Evolutionary conservation across 345 rosid species (phyloP).

Genomic region (Stellera chamaejasme): DNA sequence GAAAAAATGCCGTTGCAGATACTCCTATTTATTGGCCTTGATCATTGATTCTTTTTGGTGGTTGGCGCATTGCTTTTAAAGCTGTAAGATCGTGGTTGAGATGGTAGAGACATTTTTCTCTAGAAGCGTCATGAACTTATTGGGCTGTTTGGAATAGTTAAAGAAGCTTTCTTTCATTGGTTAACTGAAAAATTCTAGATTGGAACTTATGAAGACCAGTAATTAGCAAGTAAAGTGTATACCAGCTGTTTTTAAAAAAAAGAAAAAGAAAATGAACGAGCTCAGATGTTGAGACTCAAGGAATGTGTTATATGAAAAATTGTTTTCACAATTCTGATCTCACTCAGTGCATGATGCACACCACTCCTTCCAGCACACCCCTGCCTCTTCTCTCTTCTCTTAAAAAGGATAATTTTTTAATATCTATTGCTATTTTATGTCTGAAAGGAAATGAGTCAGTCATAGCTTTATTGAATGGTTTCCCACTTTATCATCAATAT

Average conservation of each 20-base stretch:
- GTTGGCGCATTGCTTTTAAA: not conserved
- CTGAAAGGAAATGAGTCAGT: not conserved
- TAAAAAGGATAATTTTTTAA: not conserved
- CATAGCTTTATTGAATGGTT: not conserved
- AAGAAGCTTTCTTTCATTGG: too few relatives aligned
- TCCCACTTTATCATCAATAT: conserved; percentile 2
- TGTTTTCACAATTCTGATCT: not conserved
- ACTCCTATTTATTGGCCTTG: conserved; percentile 1
- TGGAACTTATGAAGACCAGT: not conserved
- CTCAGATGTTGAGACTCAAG: not conserved
- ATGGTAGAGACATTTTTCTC: not conserved
- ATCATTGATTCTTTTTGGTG: not conserved
- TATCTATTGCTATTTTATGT: not conserved
- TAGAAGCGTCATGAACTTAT: too few relatives aligned
- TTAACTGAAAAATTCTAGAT: too few relatives aligned
- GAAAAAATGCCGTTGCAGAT: not conserved
- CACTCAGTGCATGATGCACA: not conserved
- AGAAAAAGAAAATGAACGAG: not conserved
- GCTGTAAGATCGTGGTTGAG: not conserved
- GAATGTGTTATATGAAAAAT: not conserved
- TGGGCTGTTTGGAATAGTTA: too few relatives aligned
- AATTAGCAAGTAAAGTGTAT: not conserved
- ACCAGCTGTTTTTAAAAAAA: not conserved
- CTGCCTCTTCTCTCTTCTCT: not conserved
- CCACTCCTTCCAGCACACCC: not conserved